Evolutionary conservation across 495 filamentous ascomycete genomes (phyloP), one percentile per base, ranked within the genome.

Genomic region (Xylona heveae): DNA sequence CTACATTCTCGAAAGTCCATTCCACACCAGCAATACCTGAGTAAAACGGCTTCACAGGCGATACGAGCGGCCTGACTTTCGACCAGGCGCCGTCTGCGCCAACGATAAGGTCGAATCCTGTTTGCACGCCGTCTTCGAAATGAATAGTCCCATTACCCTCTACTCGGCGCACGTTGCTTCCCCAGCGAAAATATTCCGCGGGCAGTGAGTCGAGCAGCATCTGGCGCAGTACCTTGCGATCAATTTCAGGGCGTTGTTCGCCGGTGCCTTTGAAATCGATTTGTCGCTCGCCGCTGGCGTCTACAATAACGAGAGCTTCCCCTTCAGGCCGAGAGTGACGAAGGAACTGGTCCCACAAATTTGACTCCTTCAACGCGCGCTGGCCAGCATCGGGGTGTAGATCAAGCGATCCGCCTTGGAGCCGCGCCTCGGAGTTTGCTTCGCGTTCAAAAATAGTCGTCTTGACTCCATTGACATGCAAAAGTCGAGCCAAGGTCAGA

Each of bases 21-120:
- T 62, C 54, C 24, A 60, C 42, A 2, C 41, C 43, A 1, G 47
- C 48, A 24, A 60, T 41, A 7, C 65, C 62, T 0, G 55, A 55
- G 42, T 66, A 71, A 6, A 47, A 37, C 1, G 67, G 71, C 36
- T 47, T 43, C 20, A 49, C 47, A 22, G 54, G 42, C 2, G 59
- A 63, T 12, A 74, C 43, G 1, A 61, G 22, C 1, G 39, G 42
- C 17, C 70, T 57, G 3, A 67, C 56, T 29, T 54, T 54, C 7
- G 58, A 63, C 63, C 68, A 72, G 9, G 68, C 65, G 6, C 71
- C 71, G 36, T 75, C 71, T 3, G 68, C 68, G 7, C 71, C 70
- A 21, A 74, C 53, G 0, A 75, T 52, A 0, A 74, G 46, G 41
- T 72, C 64, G 36, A 61, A 63, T 0, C 38, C 45, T 9, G 24